phyloP scores from a whole-genome alignment of 768 basidiomycete species.

The Boletus patriciae region DNA sequence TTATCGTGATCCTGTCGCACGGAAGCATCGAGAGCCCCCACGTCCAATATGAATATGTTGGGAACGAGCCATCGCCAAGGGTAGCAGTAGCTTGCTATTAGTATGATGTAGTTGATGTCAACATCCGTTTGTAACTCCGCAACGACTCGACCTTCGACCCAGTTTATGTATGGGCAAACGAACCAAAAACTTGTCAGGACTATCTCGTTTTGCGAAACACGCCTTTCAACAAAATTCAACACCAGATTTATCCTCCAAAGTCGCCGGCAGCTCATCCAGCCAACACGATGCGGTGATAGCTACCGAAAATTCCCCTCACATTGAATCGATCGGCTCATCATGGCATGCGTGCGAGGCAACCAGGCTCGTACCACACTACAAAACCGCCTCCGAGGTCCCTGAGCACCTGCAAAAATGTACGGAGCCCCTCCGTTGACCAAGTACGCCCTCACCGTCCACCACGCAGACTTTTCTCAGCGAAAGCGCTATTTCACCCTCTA shows the following conservation, averaged over 20 bases:
- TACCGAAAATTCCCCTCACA: slow-evolving; percentile 19
- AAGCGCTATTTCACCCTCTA: slow-evolving; percentile 80
- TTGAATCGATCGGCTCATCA: slow-evolving; percentile 30
- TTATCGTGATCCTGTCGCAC: background rate
- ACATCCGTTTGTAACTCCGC: slow-evolving; percentile 9
- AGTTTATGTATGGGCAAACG: slow-evolving; percentile 39
- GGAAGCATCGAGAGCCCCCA: background rate
- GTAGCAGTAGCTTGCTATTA: background rate
- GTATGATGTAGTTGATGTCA: background rate
- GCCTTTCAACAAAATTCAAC: slow-evolving; percentile 31
- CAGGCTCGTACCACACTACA: slow-evolving; percentile 72
- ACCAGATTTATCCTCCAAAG: slow-evolving; percentile 5
- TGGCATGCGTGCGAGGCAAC: slow-evolving; percentile 61
- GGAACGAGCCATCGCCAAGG: background rate
- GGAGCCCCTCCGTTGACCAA: background rate
- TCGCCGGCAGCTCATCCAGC: background rate
- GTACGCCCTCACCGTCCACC: background rate
- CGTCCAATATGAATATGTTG: background rate
- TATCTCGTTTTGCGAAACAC: slow-evolving; percentile 45
- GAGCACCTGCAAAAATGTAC: slow-evolving; percentile 79
- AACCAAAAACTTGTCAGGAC: slow-evolving; percentile 40
- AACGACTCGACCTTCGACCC: background rate
- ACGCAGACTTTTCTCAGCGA: slow-evolving; percentile 82
- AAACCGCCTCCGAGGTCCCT: slow-evolving; percentile 65
- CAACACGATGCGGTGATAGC: background rate